Conservation (phyloP, 495 filamentous ascomycete species). For the Clavariopsis aquatica region DNA sequence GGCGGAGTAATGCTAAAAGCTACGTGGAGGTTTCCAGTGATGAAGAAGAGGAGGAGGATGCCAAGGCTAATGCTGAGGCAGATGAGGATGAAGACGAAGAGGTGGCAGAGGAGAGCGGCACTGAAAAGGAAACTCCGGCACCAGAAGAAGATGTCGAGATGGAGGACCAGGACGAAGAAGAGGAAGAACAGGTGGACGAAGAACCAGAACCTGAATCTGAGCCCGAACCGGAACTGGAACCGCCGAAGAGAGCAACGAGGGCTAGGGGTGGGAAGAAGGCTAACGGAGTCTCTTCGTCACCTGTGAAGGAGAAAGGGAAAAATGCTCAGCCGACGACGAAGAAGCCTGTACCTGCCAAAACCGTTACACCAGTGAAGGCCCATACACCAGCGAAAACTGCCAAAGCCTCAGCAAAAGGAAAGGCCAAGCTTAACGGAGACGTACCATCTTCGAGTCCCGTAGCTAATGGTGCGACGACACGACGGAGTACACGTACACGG, state of each 20-base stretch:
- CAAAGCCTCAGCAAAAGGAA: conserved; percentile 4
- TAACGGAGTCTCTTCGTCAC: neutral
- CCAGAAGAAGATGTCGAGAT: conserved; percentile 17
- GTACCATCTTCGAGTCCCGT: conserved; percentile 9
- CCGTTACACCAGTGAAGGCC: neutral
- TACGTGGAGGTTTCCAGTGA: conserved; percentile 61
- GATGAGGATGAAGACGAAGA: conserved; percentile 38
- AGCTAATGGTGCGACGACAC: neutral
- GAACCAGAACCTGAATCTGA: conserved; percentile 25
- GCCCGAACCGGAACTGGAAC: conserved; percentile 16
- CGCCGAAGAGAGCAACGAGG: conserved; percentile 1
- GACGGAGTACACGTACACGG: conserved; percentile 13
- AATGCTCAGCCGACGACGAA: neutral
- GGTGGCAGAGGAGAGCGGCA: conserved; percentile 3
- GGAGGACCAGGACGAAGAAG: conserved; percentile 23
- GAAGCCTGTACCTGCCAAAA: conserved; percentile 5
- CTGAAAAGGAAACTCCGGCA: neutral
- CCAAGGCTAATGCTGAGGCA: conserved; percentile 46
- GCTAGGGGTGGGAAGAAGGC: neutral
- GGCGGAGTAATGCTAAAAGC: conserved; percentile 46
- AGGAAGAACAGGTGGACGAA: conserved; percentile 10
- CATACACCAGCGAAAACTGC: neutral
- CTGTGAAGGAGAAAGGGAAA: neutral
- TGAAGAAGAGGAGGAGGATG: conserved; percentile 60
- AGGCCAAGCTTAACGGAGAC: conserved; percentile 11